Evolutionary conservation across 768 basidiomycete genomes (phyloP), one percentile per base, ranked within the genome.

Genomic region (Rhodotorula toruloides): DNA sequence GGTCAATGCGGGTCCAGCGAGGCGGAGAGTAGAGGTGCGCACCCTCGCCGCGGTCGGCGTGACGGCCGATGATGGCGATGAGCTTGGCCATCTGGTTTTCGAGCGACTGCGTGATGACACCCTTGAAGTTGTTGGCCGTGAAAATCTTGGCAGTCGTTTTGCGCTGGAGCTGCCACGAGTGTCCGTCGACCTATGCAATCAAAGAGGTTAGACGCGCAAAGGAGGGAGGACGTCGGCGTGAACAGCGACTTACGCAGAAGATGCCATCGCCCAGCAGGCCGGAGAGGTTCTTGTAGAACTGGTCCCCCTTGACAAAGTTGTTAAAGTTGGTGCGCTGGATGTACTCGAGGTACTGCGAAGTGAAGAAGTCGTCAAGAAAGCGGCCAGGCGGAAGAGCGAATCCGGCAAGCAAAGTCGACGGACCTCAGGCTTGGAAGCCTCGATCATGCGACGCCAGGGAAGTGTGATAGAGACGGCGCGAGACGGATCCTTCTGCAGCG

Each of bases 251-350:
- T n/a, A 46, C 55, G 25, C 29, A 27, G 39, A 65, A 65, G 31
- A 65, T 59, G n/a, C 63, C 63, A 37, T 65, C 44, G n/a, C 63
- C 63, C 22, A 64, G 56, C 0, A 64, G 9, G 0, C 54, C 54
- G 4, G 46, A 25, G 21, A 65, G 36, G 50, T 46, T 58, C 11
- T 36, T 19, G 53, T 54, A 19, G 16, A 64, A 61, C 14, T 21
- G 37, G 1, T 39, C 29, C 21, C 69, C 69, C 34, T 70, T 70
- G 8, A 43, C 54, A 40, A 58, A 70, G 61, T 66, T 70, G 2
- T 4, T 0, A 29, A 70, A 70, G 36, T 60, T 62, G 39, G 60
- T 62, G 25, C 47, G 49, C 43, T 70, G 69, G 1, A 70, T 40
- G 34, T 59, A 58, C 50, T 65, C 69, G 42, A 70, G 61, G 29